Percentiles rank a stretch among this genome's conserved stretches.
These are phyloP conservation scores for Carex parvula DNA, from an alignment of 176 grass and related monocot species.

Conservation along the genomic window DNA sequence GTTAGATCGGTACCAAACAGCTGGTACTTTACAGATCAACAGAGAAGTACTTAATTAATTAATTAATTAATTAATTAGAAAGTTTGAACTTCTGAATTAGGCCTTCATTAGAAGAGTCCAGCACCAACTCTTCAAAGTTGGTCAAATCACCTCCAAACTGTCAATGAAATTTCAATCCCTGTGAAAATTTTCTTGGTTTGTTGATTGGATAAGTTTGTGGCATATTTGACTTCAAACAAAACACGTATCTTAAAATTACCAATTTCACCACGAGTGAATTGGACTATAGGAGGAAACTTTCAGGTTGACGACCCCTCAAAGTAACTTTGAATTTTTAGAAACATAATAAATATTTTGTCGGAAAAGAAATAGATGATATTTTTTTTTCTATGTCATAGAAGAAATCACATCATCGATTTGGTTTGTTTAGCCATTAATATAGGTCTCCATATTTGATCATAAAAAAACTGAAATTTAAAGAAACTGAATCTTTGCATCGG, in stretches of 20 bases:
- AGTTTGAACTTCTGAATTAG: neutral
- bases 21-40: too few relatives aligned
- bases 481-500: too few relatives aligned
- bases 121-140: neutral
- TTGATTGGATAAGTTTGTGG: neutral
- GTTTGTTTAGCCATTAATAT: too few relatives aligned
- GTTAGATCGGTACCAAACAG: too few relatives aligned
- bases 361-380: too few relatives aligned
- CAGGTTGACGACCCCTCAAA: neutral
- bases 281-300: neutral
- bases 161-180: neutral
- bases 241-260: neutral
- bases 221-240: conserved; percentile 17
- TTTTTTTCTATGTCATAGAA: too few relatives aligned
- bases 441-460: too few relatives aligned
- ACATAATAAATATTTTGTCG: too few relatives aligned
- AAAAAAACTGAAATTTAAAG: too few relatives aligned
- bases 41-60: neutral
- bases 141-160: neutral
- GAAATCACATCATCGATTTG: too few relatives aligned
- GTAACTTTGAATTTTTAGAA: too few relatives aligned
- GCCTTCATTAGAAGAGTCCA: neutral
- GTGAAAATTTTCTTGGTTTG: neutral
- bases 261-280: neutral
- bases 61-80: neutral